Evolutionary conservation across 176 grass and related monocot species (phyloP).

Genomic region (Thalia dealbata): DNA sequence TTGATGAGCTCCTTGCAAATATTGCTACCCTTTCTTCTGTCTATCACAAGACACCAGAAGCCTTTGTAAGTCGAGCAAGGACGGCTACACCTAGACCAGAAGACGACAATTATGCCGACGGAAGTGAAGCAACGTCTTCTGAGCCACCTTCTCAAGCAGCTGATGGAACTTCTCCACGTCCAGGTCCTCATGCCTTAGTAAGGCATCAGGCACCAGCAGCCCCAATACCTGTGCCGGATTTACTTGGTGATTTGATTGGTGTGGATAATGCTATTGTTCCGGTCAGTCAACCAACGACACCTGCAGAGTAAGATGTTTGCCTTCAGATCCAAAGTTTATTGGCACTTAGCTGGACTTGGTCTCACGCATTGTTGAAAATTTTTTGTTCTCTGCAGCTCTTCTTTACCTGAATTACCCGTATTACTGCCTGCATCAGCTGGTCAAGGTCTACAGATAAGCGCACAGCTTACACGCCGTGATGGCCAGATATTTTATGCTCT

Average conservation of each 20-base stretch:
- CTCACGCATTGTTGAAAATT: conserved; percentile 8
- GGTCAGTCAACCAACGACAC: conserved; percentile 44
- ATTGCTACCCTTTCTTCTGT: conserved; percentile 97
- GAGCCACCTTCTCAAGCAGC: conserved; percentile 85
- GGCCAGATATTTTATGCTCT: conserved; percentile 88
- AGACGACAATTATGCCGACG: conserved; percentile 83
- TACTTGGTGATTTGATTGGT: conserved; percentile 90
- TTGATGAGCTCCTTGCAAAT: conserved; percentile 93
- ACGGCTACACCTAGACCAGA: conserved; percentile 47
- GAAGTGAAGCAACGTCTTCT: conserved; percentile 63
- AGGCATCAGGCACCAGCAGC: conserved; percentile 26
- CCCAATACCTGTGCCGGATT: conserved; percentile 59
- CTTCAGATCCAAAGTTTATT: background rate
- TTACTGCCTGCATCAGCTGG: conserved; percentile 67
- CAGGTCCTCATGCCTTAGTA: conserved; percentile 41
- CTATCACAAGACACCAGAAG: conserved; percentile 93
- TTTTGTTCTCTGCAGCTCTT: conserved; percentile 27
- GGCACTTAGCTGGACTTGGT: background rate
- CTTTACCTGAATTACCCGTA: conserved; percentile 82
- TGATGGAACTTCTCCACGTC: conserved; percentile 50
- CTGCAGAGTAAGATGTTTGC: conserved; percentile 41
- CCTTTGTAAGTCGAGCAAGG: conserved; percentile 86
- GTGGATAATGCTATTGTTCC: conserved; percentile 70
- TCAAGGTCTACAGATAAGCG: conserved; percentile 94
- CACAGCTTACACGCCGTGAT: conserved; percentile 58